Base-by-base conservation (phyloP, 441 rosid genomes). In the Eruca vesicaria region DNA sequence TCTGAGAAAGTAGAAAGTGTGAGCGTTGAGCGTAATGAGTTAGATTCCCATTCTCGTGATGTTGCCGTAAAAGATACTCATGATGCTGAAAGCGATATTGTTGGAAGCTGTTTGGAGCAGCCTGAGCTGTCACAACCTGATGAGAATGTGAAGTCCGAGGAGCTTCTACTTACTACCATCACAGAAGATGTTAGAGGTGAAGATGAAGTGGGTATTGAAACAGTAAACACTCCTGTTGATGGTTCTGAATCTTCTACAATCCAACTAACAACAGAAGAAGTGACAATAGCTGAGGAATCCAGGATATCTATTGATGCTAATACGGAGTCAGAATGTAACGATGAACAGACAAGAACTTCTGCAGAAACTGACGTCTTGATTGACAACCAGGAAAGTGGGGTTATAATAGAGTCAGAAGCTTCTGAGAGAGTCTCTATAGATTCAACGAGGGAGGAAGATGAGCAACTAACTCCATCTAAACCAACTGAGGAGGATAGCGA, bases 41-140 rank as follows among this genome's bases (percentile, higher is more conserved):
- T 71, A 26, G 72, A 71, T 48, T 28, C 73, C 16, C n/a, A 9
- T 56, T 75, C 38, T 20, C 71, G 11, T 55, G 79, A 57, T 76
- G 33, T 69, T 74, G 31, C 67, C 26, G 85, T 72, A 53, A 84
- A 79, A 73, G 70, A 69, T 69, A 45, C 80, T 71, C 68, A 68
- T 61, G 70, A 67, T 59, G 67, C 26, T 57, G 83, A 82, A 76
- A 79, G 57, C 59, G 81, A 84, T 26, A 69, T 77, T 78, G 78
- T 73, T 66, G 76, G 74, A 76, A 86, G 90, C 81, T 81, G 85
- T 77, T 67, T 74, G 60, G 89, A 80, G 69, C 79, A 85, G 65
- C 31, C 83, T 53, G 86, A 83, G 76, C 63, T 86, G 65, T n/a
- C n/a, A n/a, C n/a, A n/a, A n/a, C n/a, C n/a, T n/a, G n/a, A n/a